Percentiles rank a stretch among this genome's conserved stretches.
Evolutionary conservation across 495 filamentous ascomycete genomes (phyloP).

Genomic region (Aspergillus asperescens): DNA sequence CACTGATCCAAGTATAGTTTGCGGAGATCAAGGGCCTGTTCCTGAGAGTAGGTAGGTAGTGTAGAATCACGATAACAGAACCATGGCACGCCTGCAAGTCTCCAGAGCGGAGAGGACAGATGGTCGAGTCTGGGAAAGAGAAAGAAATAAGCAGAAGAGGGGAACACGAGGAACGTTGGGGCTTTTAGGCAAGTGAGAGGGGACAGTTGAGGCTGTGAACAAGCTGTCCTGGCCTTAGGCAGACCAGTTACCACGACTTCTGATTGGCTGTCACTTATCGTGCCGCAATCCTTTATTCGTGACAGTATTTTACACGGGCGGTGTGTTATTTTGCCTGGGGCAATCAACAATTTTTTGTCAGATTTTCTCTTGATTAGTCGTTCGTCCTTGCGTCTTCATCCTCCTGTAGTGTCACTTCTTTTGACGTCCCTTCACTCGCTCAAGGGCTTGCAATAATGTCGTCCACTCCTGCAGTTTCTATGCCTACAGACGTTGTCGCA

Average conservation of each 20-base stretch:
- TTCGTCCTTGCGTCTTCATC: not conserved
- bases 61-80: not conserved
- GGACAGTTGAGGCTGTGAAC: slow-evolving; percentile 9
- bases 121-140: not conserved
- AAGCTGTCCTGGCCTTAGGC: slow-evolving; percentile 19
- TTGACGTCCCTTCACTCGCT: not conserved
- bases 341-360: slow-evolving; percentile 1
- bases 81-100: not conserved
- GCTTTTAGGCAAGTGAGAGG: too few relatives aligned
- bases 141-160: not conserved
- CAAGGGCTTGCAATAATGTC: slow-evolving; percentile 20
- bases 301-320: not conserved
- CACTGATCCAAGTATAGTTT: not conserved
- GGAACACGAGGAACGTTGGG: slow-evolving; percentile 1
- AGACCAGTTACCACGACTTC: slow-evolving; percentile 15
- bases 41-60: not conserved
- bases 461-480: slow-evolving; percentile 8
- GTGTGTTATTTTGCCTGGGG: slow-evolving; percentile 11
- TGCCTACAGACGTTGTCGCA: slow-evolving; percentile 19
- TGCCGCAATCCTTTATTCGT: not conserved
- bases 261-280: slow-evolving; percentile 17
- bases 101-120: not conserved
- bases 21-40: not conserved
- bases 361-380: not conserved
- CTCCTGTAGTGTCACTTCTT: not conserved